phyloP scores from a whole-genome alignment of 1,139 yeast genomes.

The Yamadazyma mexicana region DNA sequence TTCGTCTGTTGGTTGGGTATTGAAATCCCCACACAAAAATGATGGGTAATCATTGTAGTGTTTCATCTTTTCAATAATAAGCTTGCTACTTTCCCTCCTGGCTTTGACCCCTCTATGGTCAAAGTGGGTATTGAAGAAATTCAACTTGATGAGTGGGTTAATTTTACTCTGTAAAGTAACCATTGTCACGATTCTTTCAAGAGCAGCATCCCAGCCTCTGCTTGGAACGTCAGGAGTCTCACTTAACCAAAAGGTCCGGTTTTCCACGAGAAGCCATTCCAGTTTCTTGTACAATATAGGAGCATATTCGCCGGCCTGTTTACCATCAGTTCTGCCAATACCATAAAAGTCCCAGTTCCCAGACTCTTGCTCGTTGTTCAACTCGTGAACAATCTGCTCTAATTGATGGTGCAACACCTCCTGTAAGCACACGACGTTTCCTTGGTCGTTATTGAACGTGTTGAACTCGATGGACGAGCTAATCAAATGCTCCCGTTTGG shows the following conservation, averaged over 20 bases:
- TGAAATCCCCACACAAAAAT: constrained; percentile 52
- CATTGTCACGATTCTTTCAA: constrained; percentile 49
- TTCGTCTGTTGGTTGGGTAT: constrained; percentile 52
- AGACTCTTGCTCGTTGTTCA: constrained; percentile 23
- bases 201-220: constrained; percentile 58
- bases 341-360: constrained; percentile 38
- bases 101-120: constrained; percentile 55
- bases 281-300: constrained; percentile 29
- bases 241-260: constrained; percentile 37
- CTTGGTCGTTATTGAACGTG: constrained; percentile 30
- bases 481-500: constrained; percentile 34
- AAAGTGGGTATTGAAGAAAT: constrained; percentile 58
- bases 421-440: constrained; percentile 50
- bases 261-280: constrained; percentile 33
- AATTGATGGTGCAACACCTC: constrained; percentile 56
- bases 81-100: constrained; percentile 45
- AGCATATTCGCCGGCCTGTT: constrained; percentile 32
- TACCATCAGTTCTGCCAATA: constrained; percentile 37
- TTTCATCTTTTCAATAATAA: constrained; percentile 44
- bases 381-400: constrained; percentile 39
- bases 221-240: constrained; percentile 27
- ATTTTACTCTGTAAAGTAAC: constrained; percentile 35
- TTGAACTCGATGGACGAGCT: constrained; percentile 36
- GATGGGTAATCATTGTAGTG: constrained; percentile 42
- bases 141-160: constrained; percentile 28